Conservation (phyloP, 306 rosid genomes). For the Castanopsis chinensis region DNA sequence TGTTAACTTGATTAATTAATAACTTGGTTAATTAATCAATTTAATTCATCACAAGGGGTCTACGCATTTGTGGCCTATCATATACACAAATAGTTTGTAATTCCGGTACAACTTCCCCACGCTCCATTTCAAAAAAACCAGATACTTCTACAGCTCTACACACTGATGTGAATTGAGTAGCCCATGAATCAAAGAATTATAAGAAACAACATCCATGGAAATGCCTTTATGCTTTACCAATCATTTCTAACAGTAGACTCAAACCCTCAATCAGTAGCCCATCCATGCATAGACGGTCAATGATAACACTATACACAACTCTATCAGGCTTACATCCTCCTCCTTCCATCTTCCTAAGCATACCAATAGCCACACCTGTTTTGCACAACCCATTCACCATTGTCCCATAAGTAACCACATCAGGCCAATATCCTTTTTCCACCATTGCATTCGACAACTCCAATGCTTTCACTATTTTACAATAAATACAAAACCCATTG, state of each 20-base stretch:
- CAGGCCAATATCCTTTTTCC: not conserved
- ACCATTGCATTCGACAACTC: not conserved
- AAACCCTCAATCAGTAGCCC: constrained; percentile 20
- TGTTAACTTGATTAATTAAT: too few species aligned
- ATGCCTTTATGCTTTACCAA: not conserved
- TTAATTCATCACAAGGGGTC: too few species aligned
- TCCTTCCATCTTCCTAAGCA: constrained; percentile 16
- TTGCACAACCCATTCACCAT: constrained; percentile 29
- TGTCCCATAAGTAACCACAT: constrained; percentile 18
- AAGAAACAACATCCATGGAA: not conserved
- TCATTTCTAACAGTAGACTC: constrained; percentile 25
- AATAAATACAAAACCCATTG: constrained; percentile 27
- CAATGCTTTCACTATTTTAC: not conserved
- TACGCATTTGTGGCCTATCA: too few species aligned
- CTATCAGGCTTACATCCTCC: not conserved
- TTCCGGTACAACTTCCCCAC: not conserved
- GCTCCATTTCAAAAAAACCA: not conserved
- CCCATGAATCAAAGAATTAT: not conserved
- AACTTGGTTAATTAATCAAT: too few species aligned
- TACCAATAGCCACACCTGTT: constrained; percentile 17
- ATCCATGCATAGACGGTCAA: constrained; percentile 28
- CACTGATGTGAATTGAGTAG: not conserved
- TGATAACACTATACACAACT: constrained; percentile 18
- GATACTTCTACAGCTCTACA: not conserved
- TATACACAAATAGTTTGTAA: not conserved